Evolutionary conservation across 1,284 basidiomycete genomes (phyloP).

Genomic region (Takashimella tepidaria): DNA sequence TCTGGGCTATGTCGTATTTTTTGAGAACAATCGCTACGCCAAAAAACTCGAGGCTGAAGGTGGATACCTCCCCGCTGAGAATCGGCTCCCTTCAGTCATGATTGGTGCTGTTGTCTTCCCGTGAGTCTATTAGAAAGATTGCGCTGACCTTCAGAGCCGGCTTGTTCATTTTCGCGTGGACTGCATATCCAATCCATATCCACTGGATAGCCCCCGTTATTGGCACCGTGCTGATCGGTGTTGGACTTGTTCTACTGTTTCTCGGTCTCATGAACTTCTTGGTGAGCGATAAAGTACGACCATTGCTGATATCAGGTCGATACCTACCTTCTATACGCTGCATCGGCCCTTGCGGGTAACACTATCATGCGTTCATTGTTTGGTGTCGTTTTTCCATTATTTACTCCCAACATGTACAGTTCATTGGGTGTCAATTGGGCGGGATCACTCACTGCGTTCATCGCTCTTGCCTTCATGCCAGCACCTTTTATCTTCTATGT

Average conservation of each 20-base stretch:
- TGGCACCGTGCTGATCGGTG: constrained; percentile 59
- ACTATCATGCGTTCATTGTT: constrained; percentile 61
- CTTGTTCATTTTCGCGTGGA: constrained; percentile 50
- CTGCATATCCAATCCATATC: constrained; percentile 52
- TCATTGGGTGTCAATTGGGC: constrained; percentile 60
- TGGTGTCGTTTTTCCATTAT: constrained; percentile 57
- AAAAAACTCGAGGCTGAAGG: constrained; percentile 13
- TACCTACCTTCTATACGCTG: constrained; percentile 51
- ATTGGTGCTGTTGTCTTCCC: constrained; percentile 58
- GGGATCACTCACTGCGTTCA: constrained; percentile 26
- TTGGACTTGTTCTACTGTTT: constrained; percentile 33
- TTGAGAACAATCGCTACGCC: constrained; percentile 27
- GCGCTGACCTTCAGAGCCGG: constrained; percentile 4
- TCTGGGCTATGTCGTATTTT: constrained; percentile 53
- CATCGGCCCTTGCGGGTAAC: constrained; percentile 62
- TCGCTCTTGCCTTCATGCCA: constrained; percentile 23
- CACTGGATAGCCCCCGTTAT: constrained; percentile 61
- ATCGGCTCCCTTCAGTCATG: constrained; percentile 59
- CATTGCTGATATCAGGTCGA: constrained; percentile 54
- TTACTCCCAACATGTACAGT: constrained; percentile 56
- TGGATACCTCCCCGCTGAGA: constrained; percentile 39
- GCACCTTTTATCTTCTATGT: constrained; percentile 20
- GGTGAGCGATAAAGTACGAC: neutral
- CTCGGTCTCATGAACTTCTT: constrained; percentile 20
- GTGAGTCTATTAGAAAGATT: neutral